Evolutionary conservation across 2,329 filamentous ascomycete species (phyloP).

Genomic region (Xylaria arbuscula): DNA sequence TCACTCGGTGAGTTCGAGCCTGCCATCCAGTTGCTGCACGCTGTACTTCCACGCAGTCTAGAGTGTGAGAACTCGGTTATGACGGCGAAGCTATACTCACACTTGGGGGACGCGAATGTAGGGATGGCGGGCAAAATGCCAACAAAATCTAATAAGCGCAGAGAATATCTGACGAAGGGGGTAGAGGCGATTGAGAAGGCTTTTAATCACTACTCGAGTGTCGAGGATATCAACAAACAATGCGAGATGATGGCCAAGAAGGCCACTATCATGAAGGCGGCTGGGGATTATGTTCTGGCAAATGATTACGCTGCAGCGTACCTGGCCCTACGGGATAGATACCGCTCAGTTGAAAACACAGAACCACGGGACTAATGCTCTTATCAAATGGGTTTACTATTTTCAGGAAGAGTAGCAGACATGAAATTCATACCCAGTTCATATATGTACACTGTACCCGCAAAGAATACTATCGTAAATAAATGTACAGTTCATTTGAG

Average conservation of each 20-base stretch:
- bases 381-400: conserved; percentile 18
- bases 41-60: conserved; percentile 79
- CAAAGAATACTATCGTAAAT: conserved; percentile 16
- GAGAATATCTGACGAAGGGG: conserved; percentile 69
- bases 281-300: conserved; percentile 71
- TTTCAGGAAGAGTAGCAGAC: conserved; percentile 19
- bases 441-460: conserved; percentile 31
- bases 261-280: conserved; percentile 77
- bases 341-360: conserved; percentile 45
- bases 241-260: conserved; percentile 87
- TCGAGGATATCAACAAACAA: conserved; percentile 76
- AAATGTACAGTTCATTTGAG: conserved; percentile 21
- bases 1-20: conserved; percentile 77
- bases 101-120: conserved; percentile 81
- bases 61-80: conserved; percentile 74
- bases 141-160: conserved; percentile 57
- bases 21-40: conserved; percentile 71
- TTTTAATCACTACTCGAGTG: conserved; percentile 70
- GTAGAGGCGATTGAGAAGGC: conserved; percentile 71
- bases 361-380: conserved; percentile 23
- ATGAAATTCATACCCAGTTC: conserved; percentile 30
- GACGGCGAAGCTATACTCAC: conserved; percentile 73
- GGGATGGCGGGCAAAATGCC: conserved; percentile 73
- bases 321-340: conserved; percentile 64
- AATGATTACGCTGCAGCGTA: conserved; percentile 76